phyloP scores from a whole-genome alignment of 2,329 filamentous ascomycete species.

The Penicillium sp. region DNA sequence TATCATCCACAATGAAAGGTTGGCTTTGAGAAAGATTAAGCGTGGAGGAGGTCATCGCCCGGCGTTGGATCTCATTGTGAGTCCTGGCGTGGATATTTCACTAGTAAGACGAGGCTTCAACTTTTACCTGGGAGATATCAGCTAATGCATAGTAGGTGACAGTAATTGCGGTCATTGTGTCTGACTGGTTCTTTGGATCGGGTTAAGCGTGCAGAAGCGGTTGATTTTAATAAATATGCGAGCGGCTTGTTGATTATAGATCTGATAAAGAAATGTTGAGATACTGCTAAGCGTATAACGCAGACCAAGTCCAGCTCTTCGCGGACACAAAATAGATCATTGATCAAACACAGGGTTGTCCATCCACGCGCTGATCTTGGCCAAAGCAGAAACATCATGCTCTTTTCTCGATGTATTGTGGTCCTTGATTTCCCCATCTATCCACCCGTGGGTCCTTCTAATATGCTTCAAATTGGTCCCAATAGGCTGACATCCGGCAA shows the following conservation, averaged over 20 bases:
- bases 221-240: background rate
- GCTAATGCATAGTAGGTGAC: background rate
- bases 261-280: background rate
- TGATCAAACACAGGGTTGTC: background rate
- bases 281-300: background rate
- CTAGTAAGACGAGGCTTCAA: slow-evolving; percentile 12
- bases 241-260: background rate
- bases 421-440: background rate
- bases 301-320: background rate
- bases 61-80: slow-evolving; percentile 22
- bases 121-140: background rate
- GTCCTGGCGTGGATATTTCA: slow-evolving; percentile 22
- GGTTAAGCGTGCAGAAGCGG: background rate
- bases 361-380: background rate
- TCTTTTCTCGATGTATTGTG: background rate
- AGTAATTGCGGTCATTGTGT: background rate
- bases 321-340: background rate
- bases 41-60: slow-evolving; percentile 15
- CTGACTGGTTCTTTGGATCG: background rate
- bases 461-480: slow-evolving; percentile 44
- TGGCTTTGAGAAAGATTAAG: slow-evolving; percentile 11
- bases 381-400: slow-evolving; percentile 5
- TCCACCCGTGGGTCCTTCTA: slow-evolving; percentile 25
- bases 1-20: slow-evolving; percentile 17
- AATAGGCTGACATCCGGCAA: slow-evolving; percentile 20